phyloP scores from a whole-genome alignment of 1,284 basidiomycete genomes.

The Trametes hirsuta region DNA sequence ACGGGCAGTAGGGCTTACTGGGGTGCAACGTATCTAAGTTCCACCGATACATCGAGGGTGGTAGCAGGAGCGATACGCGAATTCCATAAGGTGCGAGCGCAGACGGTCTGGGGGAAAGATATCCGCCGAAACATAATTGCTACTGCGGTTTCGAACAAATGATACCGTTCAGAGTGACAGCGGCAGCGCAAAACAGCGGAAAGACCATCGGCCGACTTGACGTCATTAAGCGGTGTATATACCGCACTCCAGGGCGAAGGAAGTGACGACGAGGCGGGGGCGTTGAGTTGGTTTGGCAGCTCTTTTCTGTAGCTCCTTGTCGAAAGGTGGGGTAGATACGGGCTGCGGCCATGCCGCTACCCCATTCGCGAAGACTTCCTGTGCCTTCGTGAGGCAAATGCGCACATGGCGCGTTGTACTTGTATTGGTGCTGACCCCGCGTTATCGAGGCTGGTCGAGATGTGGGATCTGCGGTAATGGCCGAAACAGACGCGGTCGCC shows the following conservation, averaged over 20 bases:
- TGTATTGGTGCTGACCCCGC: neutral
- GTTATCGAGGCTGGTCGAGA: constrained; percentile 11
- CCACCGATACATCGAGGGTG: neutral
- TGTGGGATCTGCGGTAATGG: constrained; percentile 14
- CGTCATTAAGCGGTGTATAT: constrained; percentile 11
- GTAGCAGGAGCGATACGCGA: neutral
- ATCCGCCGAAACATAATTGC: constrained; percentile 9
- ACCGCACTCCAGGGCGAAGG: neutral
- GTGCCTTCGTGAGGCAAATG: neutral
- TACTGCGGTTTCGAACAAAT: neutral
- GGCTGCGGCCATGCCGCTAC: constrained; percentile 5
- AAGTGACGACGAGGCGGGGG: neutral
- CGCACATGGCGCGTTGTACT: constrained; percentile 5
- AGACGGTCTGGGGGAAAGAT: constrained; percentile 3
- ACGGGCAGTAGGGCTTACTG: neutral
- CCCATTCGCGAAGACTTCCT: neutral
- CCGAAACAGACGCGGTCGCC: neutral
- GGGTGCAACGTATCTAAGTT: neutral
- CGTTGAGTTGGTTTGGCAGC: neutral
- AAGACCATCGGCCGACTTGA: constrained; percentile 7
- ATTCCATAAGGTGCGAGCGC: neutral
- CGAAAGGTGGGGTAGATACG: neutral
- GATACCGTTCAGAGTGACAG: constrained; percentile 3
- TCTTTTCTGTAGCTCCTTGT: neutral
- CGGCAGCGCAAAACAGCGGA: constrained; percentile 4